Percentiles rank a stretch among this genome's conserved stretches.
Conservation (phyloP, 2,329 filamentous ascomycete genomes). For the Fusarium sublunatum region DNA sequence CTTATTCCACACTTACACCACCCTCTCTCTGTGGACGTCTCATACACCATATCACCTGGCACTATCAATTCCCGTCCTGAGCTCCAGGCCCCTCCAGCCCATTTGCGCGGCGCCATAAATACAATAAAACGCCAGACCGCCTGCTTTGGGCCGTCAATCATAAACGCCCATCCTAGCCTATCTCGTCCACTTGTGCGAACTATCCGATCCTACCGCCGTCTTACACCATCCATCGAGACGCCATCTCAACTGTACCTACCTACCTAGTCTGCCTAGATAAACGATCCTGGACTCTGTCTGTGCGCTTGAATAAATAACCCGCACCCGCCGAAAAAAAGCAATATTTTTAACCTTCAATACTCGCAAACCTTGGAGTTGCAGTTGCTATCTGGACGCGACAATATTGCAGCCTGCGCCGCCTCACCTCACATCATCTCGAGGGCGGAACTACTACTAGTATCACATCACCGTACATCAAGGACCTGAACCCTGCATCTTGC, state of each 20-base stretch:
- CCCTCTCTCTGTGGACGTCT: background rate
- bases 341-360: conserved; percentile 1
- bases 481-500: conserved; percentile 38
- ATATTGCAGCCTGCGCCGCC: conserved; percentile 5
- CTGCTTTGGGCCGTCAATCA: conserved; percentile 31
- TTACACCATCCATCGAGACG: conserved; percentile 25
- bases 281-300: conserved; percentile 12
- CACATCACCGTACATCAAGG: conserved; percentile 35
- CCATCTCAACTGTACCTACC: conserved; percentile 9
- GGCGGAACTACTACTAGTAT: conserved; percentile 11
- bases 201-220: conserved; percentile 31
- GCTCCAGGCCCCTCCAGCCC: conserved; percentile 35
- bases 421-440: conserved; percentile 34
- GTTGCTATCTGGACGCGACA: background rate
- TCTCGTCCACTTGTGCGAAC: conserved; percentile 24
- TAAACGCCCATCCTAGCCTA: conserved; percentile 30
- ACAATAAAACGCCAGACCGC: conserved; percentile 46
- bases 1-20: conserved; percentile 30
- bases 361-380: background rate
- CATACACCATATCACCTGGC: conserved; percentile 28
- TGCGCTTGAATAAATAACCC: conserved; percentile 31
- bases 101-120: conserved; percentile 34
- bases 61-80: conserved; percentile 25
- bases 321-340: conserved; percentile 15
- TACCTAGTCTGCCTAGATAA: no score